Conservation (phyloP, 768 basidiomycete species). For the Boletus rufocinnamomeus region DNA sequence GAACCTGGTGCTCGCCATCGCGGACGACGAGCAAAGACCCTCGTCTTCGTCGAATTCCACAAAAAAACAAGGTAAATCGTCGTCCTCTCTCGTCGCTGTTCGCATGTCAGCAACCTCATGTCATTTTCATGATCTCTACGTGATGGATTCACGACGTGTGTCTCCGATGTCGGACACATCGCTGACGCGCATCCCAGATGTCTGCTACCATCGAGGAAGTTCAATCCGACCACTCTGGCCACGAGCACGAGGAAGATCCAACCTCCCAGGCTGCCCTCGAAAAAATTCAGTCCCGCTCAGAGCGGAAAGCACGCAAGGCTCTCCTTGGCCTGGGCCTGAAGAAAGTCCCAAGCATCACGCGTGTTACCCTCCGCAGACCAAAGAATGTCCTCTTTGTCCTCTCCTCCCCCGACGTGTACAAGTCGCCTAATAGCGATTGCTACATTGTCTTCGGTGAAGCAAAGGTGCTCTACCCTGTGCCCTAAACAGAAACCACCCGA, state of each 20-base stretch:
- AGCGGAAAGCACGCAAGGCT: conserved; percentile 95
- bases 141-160: conserved; percentile 33
- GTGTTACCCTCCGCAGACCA: conserved; percentile 91
- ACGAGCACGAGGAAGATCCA: conserved; percentile 78
- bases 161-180: conserved; percentile 33
- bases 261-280: conserved; percentile 83
- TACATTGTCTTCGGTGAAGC: conserved; percentile 99
- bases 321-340: conserved; percentile 90
- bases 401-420: conserved; percentile 94
- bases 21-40: conserved; percentile 37
- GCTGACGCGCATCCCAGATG: conserved; percentile 51
- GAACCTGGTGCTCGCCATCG: conserved; percentile 32
- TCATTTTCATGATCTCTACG: background rate
- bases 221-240: conserved; percentile 75
- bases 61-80: conserved; percentile 25
- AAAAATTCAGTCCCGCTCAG: conserved; percentile 92
- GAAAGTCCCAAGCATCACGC: conserved; percentile 88
- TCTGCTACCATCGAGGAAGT: conserved; percentile 80
- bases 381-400: conserved; percentile 97
- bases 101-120: background rate
- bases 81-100: background rate
- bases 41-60: conserved; percentile 13
- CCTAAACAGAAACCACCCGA: background rate
- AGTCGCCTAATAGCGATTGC: conserved; percentile 94
- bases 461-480: conserved; percentile 53